Evolutionary conservation across 2,329 filamentous ascomycete genomes (phyloP).

Genomic region (Paracorniculantispora psalliotae): DNA sequence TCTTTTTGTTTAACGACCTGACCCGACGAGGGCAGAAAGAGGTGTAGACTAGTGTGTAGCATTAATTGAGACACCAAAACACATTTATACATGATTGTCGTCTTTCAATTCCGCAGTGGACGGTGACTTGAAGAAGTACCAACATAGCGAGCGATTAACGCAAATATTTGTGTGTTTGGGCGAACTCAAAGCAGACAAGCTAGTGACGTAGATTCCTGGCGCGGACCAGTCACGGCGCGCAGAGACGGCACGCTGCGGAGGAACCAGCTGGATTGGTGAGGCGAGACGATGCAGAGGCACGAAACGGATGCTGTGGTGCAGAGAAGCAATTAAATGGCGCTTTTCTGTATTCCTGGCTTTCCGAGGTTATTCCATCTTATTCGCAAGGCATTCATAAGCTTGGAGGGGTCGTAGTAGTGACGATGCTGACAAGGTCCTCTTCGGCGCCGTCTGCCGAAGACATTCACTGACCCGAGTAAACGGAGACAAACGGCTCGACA

Average conservation of each 20-base stretch:
- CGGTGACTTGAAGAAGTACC: background rate
- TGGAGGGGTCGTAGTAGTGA: background rate
- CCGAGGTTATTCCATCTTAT: too few species aligned
- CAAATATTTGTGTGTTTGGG: background rate
- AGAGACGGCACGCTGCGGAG: background rate
- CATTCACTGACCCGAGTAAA: background rate
- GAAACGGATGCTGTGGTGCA: background rate
- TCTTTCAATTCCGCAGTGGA: too few species aligned
- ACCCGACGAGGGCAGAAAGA: background rate
- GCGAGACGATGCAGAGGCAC: background rate
- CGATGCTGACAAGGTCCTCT: background rate
- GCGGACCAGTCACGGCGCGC: conserved; percentile 2
- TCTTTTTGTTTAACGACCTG: background rate
- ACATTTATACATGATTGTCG: background rate
- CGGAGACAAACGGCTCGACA: background rate
- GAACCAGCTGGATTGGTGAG: background rate
- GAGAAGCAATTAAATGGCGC: background rate
- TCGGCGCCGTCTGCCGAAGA: background rate
- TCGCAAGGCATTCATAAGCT: too few species aligned
- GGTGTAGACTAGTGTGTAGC: background rate
- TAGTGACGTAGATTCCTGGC: background rate
- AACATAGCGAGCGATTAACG: background rate
- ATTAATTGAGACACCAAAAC: background rate
- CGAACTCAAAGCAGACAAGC: background rate
- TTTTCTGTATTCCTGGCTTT: background rate